These are phyloP conservation scores for Fusarium austroafricanum DNA, from an alignment of 2,329 filamentous ascomycete genomes.

Conservation along the genomic window DNA sequence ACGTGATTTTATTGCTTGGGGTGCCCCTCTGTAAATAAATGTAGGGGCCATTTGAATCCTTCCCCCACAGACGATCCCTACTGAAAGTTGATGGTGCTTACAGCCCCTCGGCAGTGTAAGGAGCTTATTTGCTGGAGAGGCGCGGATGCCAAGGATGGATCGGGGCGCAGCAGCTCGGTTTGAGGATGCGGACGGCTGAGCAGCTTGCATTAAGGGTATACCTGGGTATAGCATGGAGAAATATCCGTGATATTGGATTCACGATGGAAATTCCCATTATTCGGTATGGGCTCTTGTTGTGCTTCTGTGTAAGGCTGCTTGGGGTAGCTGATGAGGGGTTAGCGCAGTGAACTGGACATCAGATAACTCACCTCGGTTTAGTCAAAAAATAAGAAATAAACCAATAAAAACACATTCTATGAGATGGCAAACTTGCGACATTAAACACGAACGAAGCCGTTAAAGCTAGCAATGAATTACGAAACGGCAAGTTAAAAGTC, in stretches of 20 bases:
- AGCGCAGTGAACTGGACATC: too few species aligned
- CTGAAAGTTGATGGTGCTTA: slow-evolving; percentile 5
- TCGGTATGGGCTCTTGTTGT: too few species aligned
- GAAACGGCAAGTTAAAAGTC: background rate
- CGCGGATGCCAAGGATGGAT: background rate
- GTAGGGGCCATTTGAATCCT: slow-evolving; percentile 7
- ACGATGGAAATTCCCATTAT: background rate
- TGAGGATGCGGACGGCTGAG: background rate
- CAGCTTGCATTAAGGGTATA: too few species aligned
- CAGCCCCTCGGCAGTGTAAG: slow-evolving; percentile 6
- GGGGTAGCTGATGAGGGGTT: too few species aligned
- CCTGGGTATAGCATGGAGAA: too few species aligned
- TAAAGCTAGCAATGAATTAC: background rate
- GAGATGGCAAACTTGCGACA: too few species aligned
- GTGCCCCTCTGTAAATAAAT: slow-evolving; percentile 12
- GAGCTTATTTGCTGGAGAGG: background rate
- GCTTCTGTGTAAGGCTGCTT: too few species aligned
- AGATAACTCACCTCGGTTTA: background rate
- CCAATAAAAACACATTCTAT: too few species aligned
- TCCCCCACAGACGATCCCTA: background rate
- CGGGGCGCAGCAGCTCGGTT: slow-evolving; percentile 5
- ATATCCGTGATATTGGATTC: too few species aligned
- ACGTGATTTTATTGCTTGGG: slow-evolving; percentile 29
- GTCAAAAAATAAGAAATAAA: too few species aligned
- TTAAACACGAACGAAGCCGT: too few species aligned